A percentile compares a stretch with the other conserved stretches of the same genome.
Evolutionary conservation across 1,284 basidiomycete genomes (phyloP).

Genomic region (Cryptococcus hybrid): DNA sequence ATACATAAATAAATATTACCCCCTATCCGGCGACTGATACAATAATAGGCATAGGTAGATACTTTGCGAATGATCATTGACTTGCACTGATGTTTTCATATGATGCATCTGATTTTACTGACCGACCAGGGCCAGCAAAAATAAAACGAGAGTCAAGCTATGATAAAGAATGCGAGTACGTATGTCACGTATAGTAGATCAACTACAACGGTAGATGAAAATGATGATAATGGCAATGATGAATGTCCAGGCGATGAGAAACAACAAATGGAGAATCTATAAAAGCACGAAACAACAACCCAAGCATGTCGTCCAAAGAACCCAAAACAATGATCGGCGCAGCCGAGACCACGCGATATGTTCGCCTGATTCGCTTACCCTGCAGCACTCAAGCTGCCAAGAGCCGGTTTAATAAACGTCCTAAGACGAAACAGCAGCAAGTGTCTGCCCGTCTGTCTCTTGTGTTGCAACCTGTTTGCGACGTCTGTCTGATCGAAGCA

Average conservation of each 20-base stretch:
- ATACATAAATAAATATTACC: neutral
- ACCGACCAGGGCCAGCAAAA: neutral
- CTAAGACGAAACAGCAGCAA: constrained; percentile 29
- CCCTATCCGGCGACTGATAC: neutral
- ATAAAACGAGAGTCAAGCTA: too few relatives aligned
- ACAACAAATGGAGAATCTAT: neutral
- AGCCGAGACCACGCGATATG: neutral
- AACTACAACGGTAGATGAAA: neutral
- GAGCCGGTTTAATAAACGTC: constrained; percentile 16
- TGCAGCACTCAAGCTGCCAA: neutral
- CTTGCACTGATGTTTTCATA: too few relatives aligned
- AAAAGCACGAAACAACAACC: neutral
- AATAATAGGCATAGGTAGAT: too few relatives aligned
- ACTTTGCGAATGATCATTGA: too few relatives aligned
- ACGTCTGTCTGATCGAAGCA: constrained; percentile 28
- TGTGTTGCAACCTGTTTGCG: constrained; percentile 8
- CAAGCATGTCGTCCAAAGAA: constrained; percentile 6
- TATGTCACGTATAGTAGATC: neutral
- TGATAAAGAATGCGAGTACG: too few relatives aligned
- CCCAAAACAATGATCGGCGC: constrained; percentile 9
- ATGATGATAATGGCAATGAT: neutral
- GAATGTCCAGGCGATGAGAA: neutral
- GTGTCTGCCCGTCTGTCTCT: constrained; percentile 32
- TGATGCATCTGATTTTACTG: neutral
- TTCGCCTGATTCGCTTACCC: neutral